These are phyloP conservation scores for Tetrahymena borealis DNA, from an alignment of 73 alveolate genomes.

Conservation along the genomic window DNA sequence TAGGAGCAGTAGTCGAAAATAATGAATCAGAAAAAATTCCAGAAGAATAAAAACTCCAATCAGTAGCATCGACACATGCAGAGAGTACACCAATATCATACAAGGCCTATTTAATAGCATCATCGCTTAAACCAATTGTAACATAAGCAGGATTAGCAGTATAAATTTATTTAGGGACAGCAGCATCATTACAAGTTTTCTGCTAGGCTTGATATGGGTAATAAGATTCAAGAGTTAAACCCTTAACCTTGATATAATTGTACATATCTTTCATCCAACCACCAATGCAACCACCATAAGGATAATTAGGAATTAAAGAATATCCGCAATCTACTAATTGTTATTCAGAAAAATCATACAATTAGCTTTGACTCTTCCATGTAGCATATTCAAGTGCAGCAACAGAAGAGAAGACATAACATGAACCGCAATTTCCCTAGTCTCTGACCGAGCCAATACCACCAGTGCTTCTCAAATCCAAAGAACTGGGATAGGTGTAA, in stretches of 20 bases:
- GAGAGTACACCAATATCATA: too few species aligned
- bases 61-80: too few species aligned
- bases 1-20: neutral
- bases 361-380: neutral
- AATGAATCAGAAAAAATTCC: too few species aligned
- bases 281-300: conserved; percentile 55
- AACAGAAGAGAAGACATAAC: conserved; percentile 76
- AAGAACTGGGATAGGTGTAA: too few species aligned
- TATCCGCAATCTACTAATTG: conserved; percentile 62
- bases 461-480: too few species aligned
- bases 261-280: conserved; percentile 50
- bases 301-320: too few species aligned
- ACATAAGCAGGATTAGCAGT: too few species aligned
- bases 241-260: conserved; percentile 11
- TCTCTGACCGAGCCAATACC: conserved; percentile 37
- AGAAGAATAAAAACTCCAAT: too few species aligned
- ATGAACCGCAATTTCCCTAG: conserved; percentile 64
- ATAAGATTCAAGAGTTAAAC: conserved; percentile 7
- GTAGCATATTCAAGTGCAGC: conserved; percentile 42
- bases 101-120: too few species aligned
- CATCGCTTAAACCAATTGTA: too few species aligned
- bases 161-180: too few species aligned
- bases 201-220: conserved; percentile 29
- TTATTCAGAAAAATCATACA: conserved; percentile 46
- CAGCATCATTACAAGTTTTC: neutral